Base-by-base conservation (phyloP, 1,284 basidiomycete genomes). In the Trichosporon sp. region DNA sequence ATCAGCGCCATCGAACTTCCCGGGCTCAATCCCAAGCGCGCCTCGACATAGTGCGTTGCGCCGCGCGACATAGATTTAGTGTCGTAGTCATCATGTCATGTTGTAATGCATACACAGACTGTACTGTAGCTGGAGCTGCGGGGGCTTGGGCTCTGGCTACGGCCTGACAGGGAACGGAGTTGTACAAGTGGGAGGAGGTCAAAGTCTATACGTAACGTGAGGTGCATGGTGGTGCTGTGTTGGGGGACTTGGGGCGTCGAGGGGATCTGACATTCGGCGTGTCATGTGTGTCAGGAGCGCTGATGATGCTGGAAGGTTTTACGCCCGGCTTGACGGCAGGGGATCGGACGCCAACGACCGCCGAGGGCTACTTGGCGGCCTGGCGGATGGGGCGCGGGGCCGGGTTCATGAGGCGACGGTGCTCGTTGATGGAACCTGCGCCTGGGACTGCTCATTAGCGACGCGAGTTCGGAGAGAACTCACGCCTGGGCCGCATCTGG, bases 81-180 rank as follows among this genome's bases (percentile, higher is more conserved):
- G 12, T 2, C 38, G 38, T 40, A 40, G 38, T 40, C 6, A 37
- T 37, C 35, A 40, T 35, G 31, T 63, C 32, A 35, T 63, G 32
- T 35, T 63, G 16, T 63, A 63, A 61, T 63, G 59, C 59, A 63
- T 63, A 63, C 59, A 63, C 59, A 63, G 26, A 16, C n/a, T 63
- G 31, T 35, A 35, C 43, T 40, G 38, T 40, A 40, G 38, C 38
- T 40, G 26, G 26, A 26, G 26, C 26, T 26, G 26, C 26, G 26
- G 26, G 26, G 26, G 26, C 26, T 26, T 26, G 26, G 26, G 26
- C 26, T 26, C 26, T 26, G 26, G 26, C 26, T 26, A 26, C 26
- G 26, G 26, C 26, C 26, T 26, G 26, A 46, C 43, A 46, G 43
- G 43, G 16, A 14, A 46, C 43, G 16, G 11, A 40, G 12, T 10